phyloP scores from a whole-genome alignment of 371 early-diverging fungal genomes.

The Circinella minor region DNA sequence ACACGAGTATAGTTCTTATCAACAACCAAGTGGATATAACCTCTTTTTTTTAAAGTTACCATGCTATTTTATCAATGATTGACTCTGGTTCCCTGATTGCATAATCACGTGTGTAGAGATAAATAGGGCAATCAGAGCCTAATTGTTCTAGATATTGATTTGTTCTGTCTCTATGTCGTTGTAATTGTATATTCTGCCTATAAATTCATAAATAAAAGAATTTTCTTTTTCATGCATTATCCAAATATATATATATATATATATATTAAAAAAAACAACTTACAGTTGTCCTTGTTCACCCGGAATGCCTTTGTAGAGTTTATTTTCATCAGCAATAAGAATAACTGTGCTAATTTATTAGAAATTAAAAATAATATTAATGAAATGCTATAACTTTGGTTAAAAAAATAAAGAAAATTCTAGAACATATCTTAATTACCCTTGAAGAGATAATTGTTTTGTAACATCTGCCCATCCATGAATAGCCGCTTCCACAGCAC shows the following conservation, averaged over 20 bases:
- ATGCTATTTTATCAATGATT: slow-evolving; percentile 7
- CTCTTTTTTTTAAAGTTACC: slow-evolving; percentile 9
- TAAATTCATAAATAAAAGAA: slow-evolving; percentile 52
- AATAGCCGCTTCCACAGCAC: slow-evolving; percentile 8
- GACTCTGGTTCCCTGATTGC: neutral
- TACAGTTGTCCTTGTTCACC: neutral
- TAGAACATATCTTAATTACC: neutral
- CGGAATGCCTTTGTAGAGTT: slow-evolving; percentile 5
- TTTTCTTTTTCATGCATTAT: too few relatives aligned
- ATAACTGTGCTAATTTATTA: slow-evolving; percentile 14
- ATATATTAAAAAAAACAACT: too few relatives aligned
- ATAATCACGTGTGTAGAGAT: slow-evolving; percentile 17
- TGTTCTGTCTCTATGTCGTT: slow-evolving; percentile 88
- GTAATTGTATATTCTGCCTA: slow-evolving; percentile 85
- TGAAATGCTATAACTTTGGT: neutral
- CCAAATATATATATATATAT: too few relatives aligned
- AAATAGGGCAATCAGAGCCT: slow-evolving; percentile 13
- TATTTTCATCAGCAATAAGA: slow-evolving; percentile 17
- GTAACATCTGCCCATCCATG: slow-evolving; percentile 15
- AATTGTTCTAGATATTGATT: slow-evolving; percentile 48
- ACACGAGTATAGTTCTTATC: too few relatives aligned
- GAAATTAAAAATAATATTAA: neutral
- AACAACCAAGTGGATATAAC: too few relatives aligned
- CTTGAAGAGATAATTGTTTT: neutral
- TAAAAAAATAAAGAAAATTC: neutral